phyloP scores from a whole-genome alignment of 768 basidiomycete species.

The Infundibulicybe gibba region DNA sequence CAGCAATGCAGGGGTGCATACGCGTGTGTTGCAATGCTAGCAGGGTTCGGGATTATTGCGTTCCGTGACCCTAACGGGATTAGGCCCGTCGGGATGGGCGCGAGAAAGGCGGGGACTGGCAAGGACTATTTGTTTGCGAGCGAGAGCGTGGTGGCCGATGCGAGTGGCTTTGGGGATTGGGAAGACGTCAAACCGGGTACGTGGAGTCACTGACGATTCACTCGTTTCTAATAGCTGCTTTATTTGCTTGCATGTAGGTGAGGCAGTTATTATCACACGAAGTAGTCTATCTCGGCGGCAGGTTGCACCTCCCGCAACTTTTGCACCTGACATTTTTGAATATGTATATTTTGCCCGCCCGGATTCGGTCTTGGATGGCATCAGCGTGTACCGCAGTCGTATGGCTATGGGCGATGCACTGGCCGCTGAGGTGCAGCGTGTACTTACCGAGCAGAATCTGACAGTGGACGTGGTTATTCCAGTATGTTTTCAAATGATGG shows the following conservation, averaged over 20 bases:
- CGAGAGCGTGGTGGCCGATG: slow-evolving; percentile 96
- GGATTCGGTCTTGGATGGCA: slow-evolving; percentile 94
- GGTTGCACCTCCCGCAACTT: slow-evolving; percentile 64
- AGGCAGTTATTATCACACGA: slow-evolving; percentile 94
- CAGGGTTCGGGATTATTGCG: slow-evolving; percentile 96
- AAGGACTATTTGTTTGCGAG: slow-evolving; percentile 89
- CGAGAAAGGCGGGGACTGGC: slow-evolving; percentile 53
- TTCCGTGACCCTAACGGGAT: slow-evolving; percentile 99
- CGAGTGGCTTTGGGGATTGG: slow-evolving; percentile 88
- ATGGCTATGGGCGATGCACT: slow-evolving; percentile 99
- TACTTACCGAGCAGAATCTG: slow-evolving; percentile 64
- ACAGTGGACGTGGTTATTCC: slow-evolving; percentile 96
- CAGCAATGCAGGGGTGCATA: slow-evolving; percentile 88
- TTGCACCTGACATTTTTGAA: slow-evolving; percentile 98
- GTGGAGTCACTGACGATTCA: slow-evolving; percentile 12
- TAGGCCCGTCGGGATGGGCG: slow-evolving; percentile 85
- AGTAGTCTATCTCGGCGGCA: slow-evolving; percentile 70
- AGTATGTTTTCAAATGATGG: slow-evolving; percentile 27
- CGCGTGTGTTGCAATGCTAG: slow-evolving; percentile 98
- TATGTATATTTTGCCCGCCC: slow-evolving; percentile 98
- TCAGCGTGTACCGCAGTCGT: slow-evolving; percentile 94
- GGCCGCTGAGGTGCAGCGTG: slow-evolving; percentile 78
- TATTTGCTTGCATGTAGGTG: slow-evolving; percentile 48
- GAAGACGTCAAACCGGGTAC: slow-evolving; percentile 87
- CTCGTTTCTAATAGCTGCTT: neutral